Conservation (phyloP, 140 eudicot species). For the Oenanthe javanica region DNA sequence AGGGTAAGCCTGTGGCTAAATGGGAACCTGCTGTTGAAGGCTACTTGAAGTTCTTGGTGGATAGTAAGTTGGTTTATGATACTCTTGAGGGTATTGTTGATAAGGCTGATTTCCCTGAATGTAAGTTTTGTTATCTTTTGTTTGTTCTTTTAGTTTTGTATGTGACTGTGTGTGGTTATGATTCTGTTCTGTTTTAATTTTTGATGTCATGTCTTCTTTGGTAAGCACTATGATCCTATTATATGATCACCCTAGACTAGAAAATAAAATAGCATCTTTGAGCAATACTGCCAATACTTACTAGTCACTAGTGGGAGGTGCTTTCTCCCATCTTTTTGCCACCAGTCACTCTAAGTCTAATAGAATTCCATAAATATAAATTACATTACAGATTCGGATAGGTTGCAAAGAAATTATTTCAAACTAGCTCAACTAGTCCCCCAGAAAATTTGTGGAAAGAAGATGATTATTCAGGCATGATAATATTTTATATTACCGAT, state of each 20-base stretch:
- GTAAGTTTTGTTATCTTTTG: slow-evolving; percentile 36
- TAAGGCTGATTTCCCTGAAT: slow-evolving; percentile 67
- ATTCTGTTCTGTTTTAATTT: not conserved
- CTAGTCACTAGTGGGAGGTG: not conserved
- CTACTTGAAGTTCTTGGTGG: slow-evolving; percentile 86
- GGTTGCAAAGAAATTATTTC: not conserved
- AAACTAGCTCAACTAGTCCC: not conserved
- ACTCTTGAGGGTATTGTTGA: slow-evolving; percentile 81
- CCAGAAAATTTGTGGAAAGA: not conserved
- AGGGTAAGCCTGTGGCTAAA: slow-evolving; percentile 63
- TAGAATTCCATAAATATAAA: not conserved
- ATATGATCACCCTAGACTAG: not conserved
- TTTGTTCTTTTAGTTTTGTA: not conserved
- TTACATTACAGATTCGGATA: not conserved
- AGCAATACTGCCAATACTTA: no score
- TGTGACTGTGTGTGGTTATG: not conserved
- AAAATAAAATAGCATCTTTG: not conserved
- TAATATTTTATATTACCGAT: not conserved
- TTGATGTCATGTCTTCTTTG: not conserved
- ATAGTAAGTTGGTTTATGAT: slow-evolving; percentile 82
- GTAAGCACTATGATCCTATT: not conserved
- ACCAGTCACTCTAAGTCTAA: not conserved
- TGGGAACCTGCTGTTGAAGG: slow-evolving; percentile 88
- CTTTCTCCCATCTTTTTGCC: not conserved
- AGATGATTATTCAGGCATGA: not conserved